phyloP scores from a whole-genome alignment of 305 asterid genomes.

The Solanum aculeatissimum region DNA sequence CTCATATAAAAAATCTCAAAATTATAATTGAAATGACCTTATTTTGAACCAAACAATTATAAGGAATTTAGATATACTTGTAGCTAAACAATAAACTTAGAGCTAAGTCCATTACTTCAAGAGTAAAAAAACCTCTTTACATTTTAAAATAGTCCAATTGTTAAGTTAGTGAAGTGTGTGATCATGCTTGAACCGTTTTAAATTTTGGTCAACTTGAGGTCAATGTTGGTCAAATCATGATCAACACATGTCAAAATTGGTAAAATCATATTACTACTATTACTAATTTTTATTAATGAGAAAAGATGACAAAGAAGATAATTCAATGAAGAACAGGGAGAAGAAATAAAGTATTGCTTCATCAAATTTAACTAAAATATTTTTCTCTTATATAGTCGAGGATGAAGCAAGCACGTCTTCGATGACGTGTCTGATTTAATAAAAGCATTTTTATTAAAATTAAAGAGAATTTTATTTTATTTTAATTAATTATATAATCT shows the following conservation, averaged over 20 bases:
- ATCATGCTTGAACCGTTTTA: neutral
- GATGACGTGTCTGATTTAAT: no score
- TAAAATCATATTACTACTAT: neutral
- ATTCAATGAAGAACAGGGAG: no score
- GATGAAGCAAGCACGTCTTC: no score
- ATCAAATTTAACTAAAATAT: no score
- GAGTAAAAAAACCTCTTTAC: neutral
- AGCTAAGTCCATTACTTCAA: no score
- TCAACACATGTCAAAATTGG: neutral
- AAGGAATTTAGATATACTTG: neutral
- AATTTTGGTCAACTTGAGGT: neutral
- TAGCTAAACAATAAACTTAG: neutral
- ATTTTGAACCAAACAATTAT: neutral
- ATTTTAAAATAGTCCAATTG: neutral
- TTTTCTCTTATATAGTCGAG: no score
- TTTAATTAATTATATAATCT: no score
- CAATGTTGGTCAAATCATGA: neutral
- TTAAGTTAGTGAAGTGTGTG: neutral
- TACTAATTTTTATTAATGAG: no score
- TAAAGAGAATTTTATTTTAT: no score
- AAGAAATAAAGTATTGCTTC: no score
- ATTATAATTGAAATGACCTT: neutral
- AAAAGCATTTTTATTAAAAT: no score
- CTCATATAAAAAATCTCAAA: neutral
- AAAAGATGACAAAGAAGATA: no score